These are phyloP conservation scores for Datura wrightii DNA, from an alignment of 257 asterid genomes.

Conservation along the genomic window DNA sequence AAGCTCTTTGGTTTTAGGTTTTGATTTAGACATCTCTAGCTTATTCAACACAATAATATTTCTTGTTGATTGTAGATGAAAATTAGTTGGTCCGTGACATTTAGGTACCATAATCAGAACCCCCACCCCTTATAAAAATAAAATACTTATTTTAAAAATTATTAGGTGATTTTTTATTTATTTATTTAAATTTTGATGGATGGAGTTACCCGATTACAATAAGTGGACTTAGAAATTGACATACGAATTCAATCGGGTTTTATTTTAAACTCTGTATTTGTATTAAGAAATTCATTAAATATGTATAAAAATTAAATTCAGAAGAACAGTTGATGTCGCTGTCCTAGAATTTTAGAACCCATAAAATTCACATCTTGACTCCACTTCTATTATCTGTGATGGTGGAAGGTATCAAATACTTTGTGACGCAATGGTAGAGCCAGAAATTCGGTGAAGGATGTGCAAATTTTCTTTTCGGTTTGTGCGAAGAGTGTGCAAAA, in stretches of 20 bases:
- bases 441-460: too few species aligned
- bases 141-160: not conserved
- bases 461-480: too few species aligned
- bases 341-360: not conserved
- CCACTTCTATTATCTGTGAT: too few species aligned
- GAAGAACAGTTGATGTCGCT: not conserved
- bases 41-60: not conserved
- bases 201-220: not conserved
- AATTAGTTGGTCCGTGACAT: slow-evolving; percentile 46
- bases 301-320: not conserved
- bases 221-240: not conserved
- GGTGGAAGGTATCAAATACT: too few species aligned
- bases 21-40: slow-evolving; percentile 33
- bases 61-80: slow-evolving; percentile 42
- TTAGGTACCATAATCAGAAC: slow-evolving; percentile 7
- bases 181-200: not conserved
- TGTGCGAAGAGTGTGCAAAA: too few species aligned
- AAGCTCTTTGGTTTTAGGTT: slow-evolving; percentile 1
- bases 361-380: not conserved
- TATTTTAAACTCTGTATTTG: not conserved
- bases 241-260: not conserved
- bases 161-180: not conserved
- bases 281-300: too few species aligned
- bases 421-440: too few species aligned
- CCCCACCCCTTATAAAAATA: not conserved